Evolutionary conservation across 2,329 filamentous ascomycete genomes (phyloP), one percentile per base, ranked within the genome.

Genomic region (Rutstroemia sp.): DNA sequence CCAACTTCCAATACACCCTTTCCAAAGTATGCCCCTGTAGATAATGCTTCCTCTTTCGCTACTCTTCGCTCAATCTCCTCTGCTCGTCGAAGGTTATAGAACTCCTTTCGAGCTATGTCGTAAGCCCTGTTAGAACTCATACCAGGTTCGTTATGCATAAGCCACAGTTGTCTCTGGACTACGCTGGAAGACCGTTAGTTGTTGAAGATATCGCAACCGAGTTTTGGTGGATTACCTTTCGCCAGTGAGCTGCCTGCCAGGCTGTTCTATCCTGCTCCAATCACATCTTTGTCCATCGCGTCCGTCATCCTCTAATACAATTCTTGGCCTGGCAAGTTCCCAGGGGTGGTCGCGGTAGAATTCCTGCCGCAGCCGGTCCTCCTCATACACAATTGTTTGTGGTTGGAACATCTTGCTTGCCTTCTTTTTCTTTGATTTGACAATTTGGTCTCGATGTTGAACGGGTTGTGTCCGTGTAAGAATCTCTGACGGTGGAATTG

Each of bases 261-360:
- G 80, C 74, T 97, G 94, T 65, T 79, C 76, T 64, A 95, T 23
- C 65, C 73, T 84, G 64, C 86, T 88, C 92, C 92, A 97, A 71
- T 96, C 83, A 66, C 83, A 85, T 54, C 74, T 77, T 70, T 86
- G 82, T 52, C 82, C 77, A 68, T 99, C 92, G 69, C 87, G 88
- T 53, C 94, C 94, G 67, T 92, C 87, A 64, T 85, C 77, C 74
- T 99, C 94, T 9, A 97, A 75, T 48, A 99, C 77, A 58, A 96
- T 79, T 64, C 90, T 81, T 54, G 94, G 94, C 61, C 92, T 81
- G 18, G 94, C 94, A 68, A 99, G 76, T 74, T 99, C 94, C 94
- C 94, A 99, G 5, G 94, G 94, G 71, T 99, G 94, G 71, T 99
- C 92, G 67, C 80, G 83, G 76, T 89, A 99, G 75, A 97, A 99